These are phyloP conservation scores for Spathaspora arborariae DNA, from an alignment of 805 yeast species.

Conservation along the genomic window DNA sequence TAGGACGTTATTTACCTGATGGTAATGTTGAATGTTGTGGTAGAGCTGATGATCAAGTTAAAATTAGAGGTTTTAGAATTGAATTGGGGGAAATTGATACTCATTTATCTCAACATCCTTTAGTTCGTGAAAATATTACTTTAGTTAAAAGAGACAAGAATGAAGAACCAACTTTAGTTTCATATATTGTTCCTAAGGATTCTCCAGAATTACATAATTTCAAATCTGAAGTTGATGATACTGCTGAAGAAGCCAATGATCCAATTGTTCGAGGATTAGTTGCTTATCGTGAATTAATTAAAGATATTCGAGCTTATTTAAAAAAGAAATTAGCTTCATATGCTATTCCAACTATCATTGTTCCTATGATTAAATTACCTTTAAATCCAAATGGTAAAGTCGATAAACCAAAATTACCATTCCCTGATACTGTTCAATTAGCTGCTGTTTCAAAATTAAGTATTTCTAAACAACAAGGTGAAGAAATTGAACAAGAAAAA, in stretches of 20 bases:
- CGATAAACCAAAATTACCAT: constrained; percentile 94
- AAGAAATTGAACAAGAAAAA: constrained; percentile 38
- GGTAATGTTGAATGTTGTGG: constrained; percentile 99
- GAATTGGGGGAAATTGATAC: constrained; percentile 98
- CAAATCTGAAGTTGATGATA: constrained; percentile 48
- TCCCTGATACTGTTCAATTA: constrained; percentile 87
- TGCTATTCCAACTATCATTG: constrained; percentile 89
- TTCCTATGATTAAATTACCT: constrained; percentile 83
- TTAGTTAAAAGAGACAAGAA: constrained; percentile 88
- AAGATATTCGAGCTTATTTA: constrained; percentile 75
- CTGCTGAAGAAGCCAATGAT: constrained; percentile 45
- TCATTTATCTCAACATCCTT: constrained; percentile 88
- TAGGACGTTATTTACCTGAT: constrained; percentile 94
- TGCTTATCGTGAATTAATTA: constrained; percentile 69
- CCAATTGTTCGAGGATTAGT: constrained; percentile 77
- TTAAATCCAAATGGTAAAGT: constrained; percentile 97
- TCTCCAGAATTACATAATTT: constrained; percentile 43
- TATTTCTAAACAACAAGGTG: constrained; percentile 30
- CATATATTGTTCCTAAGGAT: constrained; percentile 80
- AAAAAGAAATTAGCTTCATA: constrained; percentile 88
- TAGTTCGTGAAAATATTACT: constrained; percentile 89
- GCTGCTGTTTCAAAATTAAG: constrained; percentile 60
- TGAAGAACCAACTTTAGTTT: constrained; percentile 86
- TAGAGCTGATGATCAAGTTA: constrained; percentile 98
- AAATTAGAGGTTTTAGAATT: constrained; percentile 96